Evolutionary conservation across 2,329 filamentous ascomycete genomes (phyloP).

Genomic region (Incumbomyces lentus): DNA sequence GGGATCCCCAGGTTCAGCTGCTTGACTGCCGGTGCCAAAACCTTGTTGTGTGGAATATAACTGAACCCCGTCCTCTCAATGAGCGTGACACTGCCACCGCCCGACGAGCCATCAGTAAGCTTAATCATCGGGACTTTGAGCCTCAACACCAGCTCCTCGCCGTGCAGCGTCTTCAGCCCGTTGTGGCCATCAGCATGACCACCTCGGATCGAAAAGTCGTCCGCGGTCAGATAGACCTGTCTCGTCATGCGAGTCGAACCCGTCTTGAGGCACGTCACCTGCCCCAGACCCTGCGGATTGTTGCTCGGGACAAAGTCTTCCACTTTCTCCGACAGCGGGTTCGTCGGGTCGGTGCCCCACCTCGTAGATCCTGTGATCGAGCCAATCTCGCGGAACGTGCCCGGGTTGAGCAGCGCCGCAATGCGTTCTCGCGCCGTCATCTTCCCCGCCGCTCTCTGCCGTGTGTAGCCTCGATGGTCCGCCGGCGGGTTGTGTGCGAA

Average conservation of each 20-base stretch:
- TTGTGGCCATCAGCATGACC: conserved; percentile 55
- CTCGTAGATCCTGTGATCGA: conserved; percentile 49
- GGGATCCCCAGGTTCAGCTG: conserved; percentile 51
- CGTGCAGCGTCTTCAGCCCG: conserved; percentile 46
- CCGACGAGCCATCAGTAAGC: conserved; percentile 53
- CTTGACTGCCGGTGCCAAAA: conserved; percentile 30
- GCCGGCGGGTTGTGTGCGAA: conserved; percentile 47
- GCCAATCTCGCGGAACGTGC: conserved; percentile 50
- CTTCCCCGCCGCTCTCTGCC: conserved; percentile 54
- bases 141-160: conserved; percentile 51
- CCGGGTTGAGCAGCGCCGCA: conserved; percentile 46
- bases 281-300: conserved; percentile 51
- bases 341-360: conserved; percentile 34
- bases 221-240: conserved; percentile 50
- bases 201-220: conserved; percentile 53
- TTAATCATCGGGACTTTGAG: conserved; percentile 56
- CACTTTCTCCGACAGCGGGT: conserved; percentile 37
- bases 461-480: conserved; percentile 47
- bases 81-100: conserved; percentile 37
- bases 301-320: conserved; percentile 48
- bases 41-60: conserved; percentile 49
- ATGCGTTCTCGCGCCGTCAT: conserved; percentile 56
- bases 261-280: conserved; percentile 24
- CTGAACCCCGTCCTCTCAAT: conserved; percentile 39
- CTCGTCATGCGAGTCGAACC: conserved; percentile 29